Conservation (phyloP, 2,329 filamentous ascomycete genomes). For the Alternaria incomplexa region DNA sequence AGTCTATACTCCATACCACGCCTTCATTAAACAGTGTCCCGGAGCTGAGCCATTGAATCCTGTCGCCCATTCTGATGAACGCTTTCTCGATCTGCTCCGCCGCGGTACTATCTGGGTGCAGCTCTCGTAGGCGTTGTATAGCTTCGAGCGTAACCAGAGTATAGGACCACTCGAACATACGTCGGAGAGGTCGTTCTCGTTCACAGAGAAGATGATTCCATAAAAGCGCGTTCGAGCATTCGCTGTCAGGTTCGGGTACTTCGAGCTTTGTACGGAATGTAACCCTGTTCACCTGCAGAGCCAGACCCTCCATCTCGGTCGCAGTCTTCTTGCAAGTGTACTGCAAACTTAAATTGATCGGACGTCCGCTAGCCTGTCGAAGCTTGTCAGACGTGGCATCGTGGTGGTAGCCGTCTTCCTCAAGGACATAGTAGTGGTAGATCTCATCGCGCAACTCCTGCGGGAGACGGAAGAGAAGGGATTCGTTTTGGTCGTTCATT, state of each 20-base stretch:
- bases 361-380: neutral
- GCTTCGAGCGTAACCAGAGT: neutral
- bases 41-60: neutral
- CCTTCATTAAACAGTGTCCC: neutral
- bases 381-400: neutral
- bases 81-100: neutral
- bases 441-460: conserved; percentile 1
- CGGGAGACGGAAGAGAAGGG: neutral
- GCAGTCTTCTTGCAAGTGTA: neutral
- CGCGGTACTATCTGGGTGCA: neutral
- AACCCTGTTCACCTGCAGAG: neutral
- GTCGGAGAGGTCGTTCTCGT: neutral
- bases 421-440: neutral
- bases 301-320: neutral
- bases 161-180: neutral
- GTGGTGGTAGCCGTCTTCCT: neutral
- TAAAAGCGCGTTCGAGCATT: neutral
- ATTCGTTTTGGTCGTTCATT: neutral
- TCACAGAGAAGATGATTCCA: neutral
- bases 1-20: neutral
- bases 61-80: neutral
- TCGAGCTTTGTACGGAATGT: neutral
- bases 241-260: neutral
- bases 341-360: neutral
- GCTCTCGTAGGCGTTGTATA: neutral